Percentiles rank a stretch among this genome's conserved stretches.
These are phyloP conservation scores for Coemansia nantahalensis DNA, from an alignment of 192 early-diverging fungal species.

Conservation along the genomic window DNA sequence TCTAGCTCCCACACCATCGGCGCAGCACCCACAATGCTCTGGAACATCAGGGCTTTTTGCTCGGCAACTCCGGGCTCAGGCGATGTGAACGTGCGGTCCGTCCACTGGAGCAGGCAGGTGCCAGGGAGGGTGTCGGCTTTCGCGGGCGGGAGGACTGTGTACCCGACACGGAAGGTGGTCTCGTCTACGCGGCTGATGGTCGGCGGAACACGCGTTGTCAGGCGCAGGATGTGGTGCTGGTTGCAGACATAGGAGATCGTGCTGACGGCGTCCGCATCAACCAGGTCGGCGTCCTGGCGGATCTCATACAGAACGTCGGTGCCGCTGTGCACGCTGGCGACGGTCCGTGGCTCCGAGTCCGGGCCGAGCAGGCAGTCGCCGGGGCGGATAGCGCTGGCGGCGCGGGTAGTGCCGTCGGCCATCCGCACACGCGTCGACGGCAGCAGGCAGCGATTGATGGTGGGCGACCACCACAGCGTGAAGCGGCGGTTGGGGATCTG, in stretches of 20 bases:
- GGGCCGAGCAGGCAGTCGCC: slow-evolving; percentile 31
- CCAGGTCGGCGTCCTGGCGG: slow-evolving; percentile 1
- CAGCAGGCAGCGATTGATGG: slow-evolving; percentile 77
- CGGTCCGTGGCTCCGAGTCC: slow-evolving; percentile 22
- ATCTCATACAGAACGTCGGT: slow-evolving; percentile 23
- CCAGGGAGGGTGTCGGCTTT: too few species aligned
- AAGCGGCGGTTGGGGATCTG: slow-evolving; percentile 99
- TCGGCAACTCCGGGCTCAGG: background rate
- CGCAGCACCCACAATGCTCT: background rate
- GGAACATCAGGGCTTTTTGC: slow-evolving; percentile 10
- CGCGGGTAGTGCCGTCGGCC: slow-evolving; percentile 33
- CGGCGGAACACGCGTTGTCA: slow-evolving; percentile 6
- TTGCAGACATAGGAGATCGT: slow-evolving; percentile 19
- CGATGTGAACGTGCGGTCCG: background rate
- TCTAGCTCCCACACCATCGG: slow-evolving; percentile 29
- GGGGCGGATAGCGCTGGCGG: slow-evolving; percentile 11
- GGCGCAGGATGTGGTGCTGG: slow-evolving; percentile 23
- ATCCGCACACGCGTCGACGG: slow-evolving; percentile 59
- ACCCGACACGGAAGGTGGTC: slow-evolving; percentile 9
- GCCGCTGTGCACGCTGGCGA: slow-evolving; percentile 20
- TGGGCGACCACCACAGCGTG: slow-evolving; percentile 99
- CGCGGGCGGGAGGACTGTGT: background rate
- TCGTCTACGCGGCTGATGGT: background rate
- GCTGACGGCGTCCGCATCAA: background rate
- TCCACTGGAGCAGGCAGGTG: background rate